Evolutionary conservation across 305 asterid genomes (phyloP).

Genomic region (Euphrasia arctica): DNA sequence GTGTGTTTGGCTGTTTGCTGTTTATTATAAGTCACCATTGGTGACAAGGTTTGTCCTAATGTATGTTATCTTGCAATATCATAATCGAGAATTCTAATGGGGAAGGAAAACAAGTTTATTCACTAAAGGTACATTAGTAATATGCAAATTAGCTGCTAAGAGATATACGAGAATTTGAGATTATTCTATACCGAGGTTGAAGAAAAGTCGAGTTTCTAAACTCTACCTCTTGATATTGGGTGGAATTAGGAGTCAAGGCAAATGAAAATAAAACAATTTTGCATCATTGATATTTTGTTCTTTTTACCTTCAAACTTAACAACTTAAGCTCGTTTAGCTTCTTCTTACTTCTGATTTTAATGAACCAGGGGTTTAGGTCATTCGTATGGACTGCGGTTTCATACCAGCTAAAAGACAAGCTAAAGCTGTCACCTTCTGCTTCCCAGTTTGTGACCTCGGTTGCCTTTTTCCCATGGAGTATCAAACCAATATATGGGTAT

Average conservation of each 20-base stretch:
- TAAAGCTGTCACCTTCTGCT: constrained; percentile 84
- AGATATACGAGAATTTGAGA: not conserved
- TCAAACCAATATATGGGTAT: constrained; percentile 89
- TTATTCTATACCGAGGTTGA: not conserved
- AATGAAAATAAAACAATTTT: not conserved
- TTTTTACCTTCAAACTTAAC: too few relatives aligned
- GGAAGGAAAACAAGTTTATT: not conserved
- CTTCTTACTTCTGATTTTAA: constrained; percentile 22
- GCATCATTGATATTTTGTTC: too few relatives aligned
- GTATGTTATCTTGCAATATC: constrained; percentile 7
- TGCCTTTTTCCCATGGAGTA: constrained; percentile 92
- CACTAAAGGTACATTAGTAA: too few relatives aligned
- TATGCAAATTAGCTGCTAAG: not conserved
- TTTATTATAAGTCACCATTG: not conserved
- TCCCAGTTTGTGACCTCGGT: constrained; percentile 88
- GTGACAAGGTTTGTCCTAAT: not conserved
- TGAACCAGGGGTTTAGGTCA: constrained; percentile 91
- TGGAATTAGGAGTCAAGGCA: not conserved
- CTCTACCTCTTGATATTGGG: not conserved
- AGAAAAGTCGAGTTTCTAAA: too few relatives aligned
- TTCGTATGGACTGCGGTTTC: constrained; percentile 98
- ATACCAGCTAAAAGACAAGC: constrained; percentile 86
- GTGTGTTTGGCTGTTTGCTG: not conserved
- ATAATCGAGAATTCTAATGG: not conserved
- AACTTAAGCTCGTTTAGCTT: not conserved